Evolutionary conservation across 192 early-diverging fungal species (phyloP), one percentile per base, ranked within the genome.

Genomic region (Mortierella alpina): DNA sequence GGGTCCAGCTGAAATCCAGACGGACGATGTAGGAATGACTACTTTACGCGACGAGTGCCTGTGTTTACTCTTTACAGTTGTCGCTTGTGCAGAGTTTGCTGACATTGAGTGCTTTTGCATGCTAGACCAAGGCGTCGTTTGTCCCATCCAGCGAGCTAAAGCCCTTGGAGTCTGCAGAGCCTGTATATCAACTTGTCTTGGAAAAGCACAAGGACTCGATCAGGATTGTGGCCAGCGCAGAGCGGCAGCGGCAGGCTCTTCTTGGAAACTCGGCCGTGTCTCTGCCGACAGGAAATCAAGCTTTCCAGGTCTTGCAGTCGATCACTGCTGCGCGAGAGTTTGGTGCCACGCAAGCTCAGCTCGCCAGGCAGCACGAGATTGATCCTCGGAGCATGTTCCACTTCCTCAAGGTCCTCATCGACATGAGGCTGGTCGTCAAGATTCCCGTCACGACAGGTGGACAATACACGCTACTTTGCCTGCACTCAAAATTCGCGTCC

Each of bases 341-440:
- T 40, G 91, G 91, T 0, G 79, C 84, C 8, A 91, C 89, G 2
- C 90, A 91, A 70, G 75, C 77, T 8, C 89, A 91, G 15, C 63
- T 93, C 31, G 72, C 90, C 0, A 92, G 90, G 59, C 52, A 74
- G 0, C 68, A 86, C 23, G 65, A 83, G 13, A 74, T 91, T 18
- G 91, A 93, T 69, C 90, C 91, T 20, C 72, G 88, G 53, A 87
- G 84, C 41, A 82, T 89, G 39, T 93, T 88, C 63, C 89, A 93
- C 71, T 87, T 86, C 62, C 50, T 93, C 54, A 93, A 92, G 55
- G 72, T 82, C 4, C 81, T 92, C 22, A 47, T 75, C 15, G 65
- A 66, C 6, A 66, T 65, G 59, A 85, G 85, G 17, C 73, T 89
- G 15, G 84, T 92, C 46, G 87, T 92, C 53, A 93, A 93, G 68